These are phyloP conservation scores for Phlebiopsis gigantea DNA, from an alignment of 768 basidiomycete species.

Conservation along the genomic window DNA sequence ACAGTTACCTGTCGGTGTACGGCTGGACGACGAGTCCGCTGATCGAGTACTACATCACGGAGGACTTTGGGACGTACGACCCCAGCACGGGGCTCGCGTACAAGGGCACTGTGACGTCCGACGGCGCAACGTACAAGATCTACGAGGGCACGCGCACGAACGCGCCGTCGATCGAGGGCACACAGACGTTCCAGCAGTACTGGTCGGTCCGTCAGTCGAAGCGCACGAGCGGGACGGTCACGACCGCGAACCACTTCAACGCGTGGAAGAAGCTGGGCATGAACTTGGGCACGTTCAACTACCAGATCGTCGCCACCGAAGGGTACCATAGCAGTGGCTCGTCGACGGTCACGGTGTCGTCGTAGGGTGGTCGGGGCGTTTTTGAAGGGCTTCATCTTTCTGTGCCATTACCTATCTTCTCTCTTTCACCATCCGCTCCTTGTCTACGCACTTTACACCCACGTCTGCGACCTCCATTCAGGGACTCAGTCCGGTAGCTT, in stretches of 20 bases:
- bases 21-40: conserved; percentile 42
- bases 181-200: conserved; percentile 41
- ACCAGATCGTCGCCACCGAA: conserved; percentile 45
- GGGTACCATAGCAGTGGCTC: conserved; percentile 37
- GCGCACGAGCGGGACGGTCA: conserved; percentile 23
- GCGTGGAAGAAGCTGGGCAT: conserved; percentile 38
- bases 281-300: conserved; percentile 34
- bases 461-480: no score
- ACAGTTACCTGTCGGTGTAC: conserved; percentile 40
- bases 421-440: no score
- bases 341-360: conserved; percentile 9
- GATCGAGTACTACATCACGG: conserved; percentile 44
- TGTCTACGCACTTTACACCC: no score
- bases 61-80: conserved; percentile 37
- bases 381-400: no score
- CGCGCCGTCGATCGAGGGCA: conserved; percentile 38
- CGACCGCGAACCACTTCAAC: conserved; percentile 35
- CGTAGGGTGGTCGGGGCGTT: no score
- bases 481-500: no score
- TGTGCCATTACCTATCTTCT: no score
- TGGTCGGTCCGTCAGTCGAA: conserved; percentile 39
- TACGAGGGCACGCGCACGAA: conserved; percentile 33
- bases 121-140: conserved; percentile 40
- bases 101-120: conserved; percentile 35
- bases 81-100: conserved; percentile 29